These are phyloP conservation scores for Candida nemodendra DNA, from an alignment of 805 yeast genomes.

Conservation along the genomic window DNA sequence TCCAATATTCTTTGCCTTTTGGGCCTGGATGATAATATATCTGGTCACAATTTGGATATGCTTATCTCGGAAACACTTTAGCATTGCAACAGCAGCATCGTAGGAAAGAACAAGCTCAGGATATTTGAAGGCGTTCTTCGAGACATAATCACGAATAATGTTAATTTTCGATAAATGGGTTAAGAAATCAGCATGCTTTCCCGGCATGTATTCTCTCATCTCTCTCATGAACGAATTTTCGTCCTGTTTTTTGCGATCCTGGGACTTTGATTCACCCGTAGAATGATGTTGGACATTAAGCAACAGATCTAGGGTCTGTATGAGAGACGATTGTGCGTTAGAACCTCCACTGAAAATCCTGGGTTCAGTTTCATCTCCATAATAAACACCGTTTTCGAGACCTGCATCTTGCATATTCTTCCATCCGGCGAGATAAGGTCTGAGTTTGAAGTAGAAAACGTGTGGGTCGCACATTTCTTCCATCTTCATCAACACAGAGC, in stretches of 20 bases:
- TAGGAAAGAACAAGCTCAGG: slow-evolving; percentile 68
- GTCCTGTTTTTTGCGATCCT: slow-evolving; percentile 9
- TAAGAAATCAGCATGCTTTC: slow-evolving; percentile 75
- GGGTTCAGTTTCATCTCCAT: slow-evolving; percentile 62
- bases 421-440: slow-evolving; percentile 96
- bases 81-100: slow-evolving; percentile 87
- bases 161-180: slow-evolving; percentile 56
- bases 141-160: slow-evolving; percentile 64
- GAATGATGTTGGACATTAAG: slow-evolving; percentile 76
- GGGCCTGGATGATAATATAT: slow-evolving; percentile 79
- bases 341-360: slow-evolving; percentile 82
- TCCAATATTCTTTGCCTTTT: slow-evolving; percentile 50
- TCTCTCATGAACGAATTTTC: slow-evolving; percentile 63
- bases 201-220: slow-evolving; percentile 91
- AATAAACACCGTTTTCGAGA: slow-evolving; percentile 68
- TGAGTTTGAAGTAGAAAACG: slow-evolving; percentile 76
- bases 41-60: slow-evolving; percentile 92
- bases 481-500: slow-evolving; percentile 73
- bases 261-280: slow-evolving; percentile 50
- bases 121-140: slow-evolving; percentile 35
- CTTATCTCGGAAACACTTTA: slow-evolving; percentile 84
- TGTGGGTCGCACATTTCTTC: slow-evolving; percentile 96
- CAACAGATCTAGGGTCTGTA: slow-evolving; percentile 80
- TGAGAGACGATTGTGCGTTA: slow-evolving; percentile 88
- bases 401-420: slow-evolving; percentile 88